These are phyloP conservation scores for Leccinum subtestaceum DNA, from an alignment of 768 basidiomycete species.

Conservation along the genomic window DNA sequence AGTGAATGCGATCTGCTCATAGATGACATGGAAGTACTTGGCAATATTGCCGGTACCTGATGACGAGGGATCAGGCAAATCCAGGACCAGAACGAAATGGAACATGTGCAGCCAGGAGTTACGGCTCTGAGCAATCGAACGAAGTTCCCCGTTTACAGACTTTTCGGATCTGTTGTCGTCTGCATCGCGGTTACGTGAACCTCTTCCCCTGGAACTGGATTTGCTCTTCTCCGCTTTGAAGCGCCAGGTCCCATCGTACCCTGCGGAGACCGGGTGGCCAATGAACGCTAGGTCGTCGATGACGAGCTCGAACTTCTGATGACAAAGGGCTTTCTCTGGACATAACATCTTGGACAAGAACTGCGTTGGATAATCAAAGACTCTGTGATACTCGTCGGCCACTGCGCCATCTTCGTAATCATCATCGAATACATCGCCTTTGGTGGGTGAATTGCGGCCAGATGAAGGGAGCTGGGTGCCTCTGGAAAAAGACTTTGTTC, in stretches of 20 bases:
- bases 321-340: slow-evolving; percentile 76
- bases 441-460: slow-evolving; percentile 49
- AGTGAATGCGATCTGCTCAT: slow-evolving; percentile 86
- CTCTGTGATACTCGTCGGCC: slow-evolving; percentile 56
- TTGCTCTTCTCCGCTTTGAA: slow-evolving; percentile 65
- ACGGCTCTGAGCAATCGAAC: slow-evolving; percentile 21
- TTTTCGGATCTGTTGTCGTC: slow-evolving; percentile 34
- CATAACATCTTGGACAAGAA: slow-evolving; percentile 81
- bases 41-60: slow-evolving; percentile 73
- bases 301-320: slow-evolving; percentile 90
- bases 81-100: slow-evolving; percentile 83
- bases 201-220: slow-evolving; percentile 52
- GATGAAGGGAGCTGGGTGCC: slow-evolving; percentile 44
- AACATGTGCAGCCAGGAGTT: slow-evolving; percentile 69
- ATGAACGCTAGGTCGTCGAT: slow-evolving; percentile 92
- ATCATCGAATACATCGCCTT: slow-evolving; percentile 41
- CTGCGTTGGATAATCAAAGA: slow-evolving; percentile 80
- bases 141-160: slow-evolving; percentile 37
- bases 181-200: slow-evolving; percentile 43
- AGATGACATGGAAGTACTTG: slow-evolving; percentile 83
- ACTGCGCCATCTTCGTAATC: slow-evolving; percentile 31
- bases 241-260: slow-evolving; percentile 69
- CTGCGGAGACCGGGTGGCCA: slow-evolving; percentile 89
- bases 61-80: slow-evolving; percentile 87
- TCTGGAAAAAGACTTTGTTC: slow-evolving; percentile 52